Conservation (phyloP, 768 basidiomycete species). For the Termitomyces sp. region DNA sequence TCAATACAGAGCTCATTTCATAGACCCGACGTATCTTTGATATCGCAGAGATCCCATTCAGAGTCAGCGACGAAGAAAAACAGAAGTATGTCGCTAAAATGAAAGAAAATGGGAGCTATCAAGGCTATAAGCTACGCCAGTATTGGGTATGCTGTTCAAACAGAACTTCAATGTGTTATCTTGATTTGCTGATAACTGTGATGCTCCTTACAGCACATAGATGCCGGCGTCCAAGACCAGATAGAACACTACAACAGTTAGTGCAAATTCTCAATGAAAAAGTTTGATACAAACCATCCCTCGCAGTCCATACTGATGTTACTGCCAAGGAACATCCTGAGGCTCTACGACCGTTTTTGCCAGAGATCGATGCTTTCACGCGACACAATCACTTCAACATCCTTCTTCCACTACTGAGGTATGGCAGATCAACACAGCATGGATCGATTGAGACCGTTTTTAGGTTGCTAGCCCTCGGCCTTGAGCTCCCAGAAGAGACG, state of each 20-base stretch:
- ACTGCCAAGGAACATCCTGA: conserved; percentile 27
- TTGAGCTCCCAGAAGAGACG: conserved; percentile 41
- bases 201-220: conserved; percentile 42
- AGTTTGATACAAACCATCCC: neutral
- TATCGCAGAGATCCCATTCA: conserved; percentile 38
- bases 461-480: conserved; percentile 31
- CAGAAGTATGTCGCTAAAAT: conserved; percentile 24
- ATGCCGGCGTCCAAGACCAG: conserved; percentile 57
- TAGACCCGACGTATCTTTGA: conserved; percentile 39
- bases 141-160: conserved; percentile 12
- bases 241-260: conserved; percentile 59
- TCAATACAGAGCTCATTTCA: no score
- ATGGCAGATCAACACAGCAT: neutral
- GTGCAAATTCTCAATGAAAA: conserved; percentile 9
- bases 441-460: neutral
- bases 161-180: neutral
- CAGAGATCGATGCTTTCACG: conserved; percentile 29
- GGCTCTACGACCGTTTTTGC: conserved; percentile 28
- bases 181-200: neutral
- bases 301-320: conserved; percentile 28
- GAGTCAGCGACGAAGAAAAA: conserved; percentile 33
- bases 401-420: conserved; percentile 31
- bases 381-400: conserved; percentile 31
- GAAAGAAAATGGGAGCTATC: conserved; percentile 36
- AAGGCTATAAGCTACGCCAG: conserved; percentile 23